Conservation (phyloP, 352 stramenopile species). For the Globisporangium spiculum region DNA sequence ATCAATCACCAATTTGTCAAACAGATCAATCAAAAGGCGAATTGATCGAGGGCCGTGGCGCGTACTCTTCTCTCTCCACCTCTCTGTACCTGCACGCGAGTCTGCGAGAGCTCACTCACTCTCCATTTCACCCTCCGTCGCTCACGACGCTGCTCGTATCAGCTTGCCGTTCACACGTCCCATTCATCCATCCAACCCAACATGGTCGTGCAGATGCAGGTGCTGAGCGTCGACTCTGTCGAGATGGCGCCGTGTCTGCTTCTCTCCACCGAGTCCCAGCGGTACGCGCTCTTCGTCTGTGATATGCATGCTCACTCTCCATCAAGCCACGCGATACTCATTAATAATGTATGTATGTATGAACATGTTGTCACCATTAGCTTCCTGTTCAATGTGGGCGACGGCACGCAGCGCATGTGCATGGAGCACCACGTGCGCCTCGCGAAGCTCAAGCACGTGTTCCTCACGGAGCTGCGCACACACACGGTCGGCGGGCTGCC, state of each 20-base stretch:
- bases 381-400: constrained; percentile 90
- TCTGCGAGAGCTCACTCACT: too few relatives aligned
- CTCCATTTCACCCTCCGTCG: too few relatives aligned
- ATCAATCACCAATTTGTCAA: too few relatives aligned
- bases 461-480: constrained; percentile 78
- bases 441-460: constrained; percentile 78
- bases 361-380: constrained; percentile 18
- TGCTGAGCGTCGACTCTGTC: constrained; percentile 68
- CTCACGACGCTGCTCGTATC: too few relatives aligned
- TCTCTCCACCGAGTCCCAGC: constrained; percentile 58
- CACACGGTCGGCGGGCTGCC: constrained; percentile 83
- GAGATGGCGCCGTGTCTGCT: constrained; percentile 77
- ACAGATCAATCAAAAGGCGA: too few relatives aligned
- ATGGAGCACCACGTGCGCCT: constrained; percentile 91
- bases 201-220: constrained; percentile 78
- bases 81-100: too few relatives aligned
- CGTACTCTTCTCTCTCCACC: too few relatives aligned
- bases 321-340: neutral
- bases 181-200: neutral
- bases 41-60: too few relatives aligned
- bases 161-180: too few relatives aligned
- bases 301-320: neutral
- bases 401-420: constrained; percentile 87
- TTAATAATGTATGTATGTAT: neutral
- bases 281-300: constrained; percentile 25